Evolutionary conservation across 2,329 filamentous ascomycete genomes (phyloP), one percentile per base, ranked within the genome.

Genomic region (Alternaria sp.): DNA sequence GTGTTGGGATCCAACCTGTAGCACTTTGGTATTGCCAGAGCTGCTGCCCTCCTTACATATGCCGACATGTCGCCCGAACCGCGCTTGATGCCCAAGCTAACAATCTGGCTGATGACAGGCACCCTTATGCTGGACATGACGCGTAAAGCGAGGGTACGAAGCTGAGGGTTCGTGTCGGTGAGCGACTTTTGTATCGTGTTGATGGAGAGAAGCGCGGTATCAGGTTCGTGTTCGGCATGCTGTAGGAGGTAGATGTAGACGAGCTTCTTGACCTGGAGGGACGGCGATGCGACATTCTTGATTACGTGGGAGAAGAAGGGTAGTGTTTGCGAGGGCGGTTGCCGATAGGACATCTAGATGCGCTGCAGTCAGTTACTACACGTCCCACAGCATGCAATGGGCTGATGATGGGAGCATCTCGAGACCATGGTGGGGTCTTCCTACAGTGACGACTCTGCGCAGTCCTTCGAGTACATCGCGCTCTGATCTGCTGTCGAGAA

Each of bases 181-280:
- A 99, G 86, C 9, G 94, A 97, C 79, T 97, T 98, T 75, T 99
- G 95, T 69, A 99, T 98, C 6, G 95, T 96, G 80, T 99, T 99
- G 85, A 99, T 97, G 58, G 93, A 97, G 42, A 99, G 85, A 36
- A 99, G 85, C 21, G 95, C 93, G 44, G 97, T 90, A 79, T 99
- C 95, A 57, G 94, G 95, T 73, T 98, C 95, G 64, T 93, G 88
- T 77, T 98, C 95, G 76, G 95, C 95, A 84, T 99, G 93, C 76
- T 96, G 92, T 60, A 98, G 90, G 62, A 99, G 88, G 80, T 97
- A 99, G 76, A 97, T 96, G 82, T 99, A 99, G 62, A 99, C 95
- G 55, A 99, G 88, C 79, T 98, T 98, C 80, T 97, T 96, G 78
- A 98, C 93, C 73, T 96, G 93, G 70, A 97, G 85, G 71, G 93